phyloP scores from a whole-genome alignment of 768 basidiomycete genomes.

The Hypholoma fasciculare region DNA sequence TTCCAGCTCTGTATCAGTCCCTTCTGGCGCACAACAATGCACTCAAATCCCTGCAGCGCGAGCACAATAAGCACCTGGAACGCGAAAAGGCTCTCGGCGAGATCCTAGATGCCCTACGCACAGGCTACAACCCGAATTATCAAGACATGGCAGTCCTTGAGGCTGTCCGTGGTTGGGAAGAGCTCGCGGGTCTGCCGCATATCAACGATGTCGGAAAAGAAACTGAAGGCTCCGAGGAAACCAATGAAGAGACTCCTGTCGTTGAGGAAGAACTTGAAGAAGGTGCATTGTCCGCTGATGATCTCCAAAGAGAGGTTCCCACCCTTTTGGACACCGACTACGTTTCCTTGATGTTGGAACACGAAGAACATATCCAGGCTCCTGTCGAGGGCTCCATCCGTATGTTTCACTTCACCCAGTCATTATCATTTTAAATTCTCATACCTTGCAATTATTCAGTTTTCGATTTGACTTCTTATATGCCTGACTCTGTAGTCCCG shows the following conservation, averaged over 20 bases:
- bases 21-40: conserved; percentile 73
- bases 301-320: conserved; percentile 60
- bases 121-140: conserved; percentile 96
- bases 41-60: conserved; percentile 73
- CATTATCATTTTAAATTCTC: background rate
- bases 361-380: conserved; percentile 66
- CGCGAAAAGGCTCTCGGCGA: conserved; percentile 77
- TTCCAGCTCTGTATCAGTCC: conserved; percentile 73
- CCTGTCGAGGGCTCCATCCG: conserved; percentile 50
- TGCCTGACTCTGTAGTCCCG: conserved; percentile 80
- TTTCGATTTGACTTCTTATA: conserved; percentile 75
- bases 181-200: conserved; percentile 65
- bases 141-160: conserved; percentile 99
- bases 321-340: conserved; percentile 65
- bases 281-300: conserved; percentile 57
- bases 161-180: conserved; percentile 93
- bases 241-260: conserved; percentile 15
- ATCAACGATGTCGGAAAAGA: conserved; percentile 68
- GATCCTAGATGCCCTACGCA: conserved; percentile 80
- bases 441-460: conserved; percentile 45
- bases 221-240: conserved; percentile 23
- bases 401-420: conserved; percentile 34
- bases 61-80: conserved; percentile 70
- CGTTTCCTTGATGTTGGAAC: conserved; percentile 71
- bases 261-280: conserved; percentile 58